A percentile compares a stretch with the other conserved stretches of the same genome.
Evolutionary conservation across 2,329 filamentous ascomycete species (phyloP).

Genomic region (Alternaria novae-zelandiae): DNA sequence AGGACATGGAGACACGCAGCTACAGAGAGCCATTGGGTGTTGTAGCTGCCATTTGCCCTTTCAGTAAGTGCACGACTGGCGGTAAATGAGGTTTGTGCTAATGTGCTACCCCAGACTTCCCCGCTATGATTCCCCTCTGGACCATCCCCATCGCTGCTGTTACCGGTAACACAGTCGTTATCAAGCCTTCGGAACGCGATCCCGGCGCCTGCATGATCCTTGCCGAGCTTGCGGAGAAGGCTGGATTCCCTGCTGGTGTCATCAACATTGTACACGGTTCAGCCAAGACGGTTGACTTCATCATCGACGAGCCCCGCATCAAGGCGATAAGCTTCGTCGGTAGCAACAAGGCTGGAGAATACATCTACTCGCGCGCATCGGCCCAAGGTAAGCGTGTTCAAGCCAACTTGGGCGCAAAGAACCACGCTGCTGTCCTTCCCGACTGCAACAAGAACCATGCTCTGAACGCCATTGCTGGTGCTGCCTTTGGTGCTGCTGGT

Average conservation of each 20-base stretch:
- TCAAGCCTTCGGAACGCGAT: constrained; percentile 87
- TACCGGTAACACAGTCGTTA: constrained; percentile 81
- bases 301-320: constrained; percentile 82
- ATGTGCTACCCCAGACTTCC: constrained; percentile 68
- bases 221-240: constrained; percentile 78
- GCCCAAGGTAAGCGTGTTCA: constrained; percentile 89
- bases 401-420: constrained; percentile 87
- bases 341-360: constrained; percentile 86
- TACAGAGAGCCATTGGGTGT: constrained; percentile 84
- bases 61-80: constrained; percentile 64
- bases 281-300: constrained; percentile 82
- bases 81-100: constrained; percentile 18
- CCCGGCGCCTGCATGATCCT: constrained; percentile 86
- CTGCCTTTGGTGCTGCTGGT: constrained; percentile 83
- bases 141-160: constrained; percentile 84
- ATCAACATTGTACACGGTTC: constrained; percentile 84
- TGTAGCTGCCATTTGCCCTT: constrained; percentile 83
- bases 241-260: constrained; percentile 81
- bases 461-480: constrained; percentile 81
- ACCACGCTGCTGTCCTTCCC: constrained; percentile 82
- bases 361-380: constrained; percentile 79
- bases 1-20: constrained; percentile 87
- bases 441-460: constrained; percentile 92
- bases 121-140: constrained; percentile 93
- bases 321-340: constrained; percentile 89